Evolutionary conservation across 2,329 filamentous ascomycete species (phyloP).

Genomic region (Diplodia mutila): DNA sequence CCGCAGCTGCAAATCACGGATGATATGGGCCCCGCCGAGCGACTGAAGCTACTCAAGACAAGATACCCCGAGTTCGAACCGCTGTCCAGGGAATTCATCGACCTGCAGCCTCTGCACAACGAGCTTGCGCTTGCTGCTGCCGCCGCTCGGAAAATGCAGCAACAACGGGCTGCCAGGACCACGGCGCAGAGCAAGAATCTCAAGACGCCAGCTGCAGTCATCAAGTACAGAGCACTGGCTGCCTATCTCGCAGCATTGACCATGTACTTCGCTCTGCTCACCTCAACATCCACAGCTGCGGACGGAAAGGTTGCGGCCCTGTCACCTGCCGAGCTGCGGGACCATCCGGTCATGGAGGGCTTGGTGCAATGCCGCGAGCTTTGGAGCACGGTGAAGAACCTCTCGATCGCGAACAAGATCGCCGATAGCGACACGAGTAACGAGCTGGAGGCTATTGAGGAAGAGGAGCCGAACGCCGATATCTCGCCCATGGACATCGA

Average conservation of each 20-base stretch:
- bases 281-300: conserved; percentile 67
- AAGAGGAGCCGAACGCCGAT: conserved; percentile 31
- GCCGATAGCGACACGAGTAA: conserved; percentile 38
- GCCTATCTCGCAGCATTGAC: conserved; percentile 85
- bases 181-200: conserved; percentile 32
- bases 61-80: conserved; percentile 93
- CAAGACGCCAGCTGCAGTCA: conserved; percentile 44
- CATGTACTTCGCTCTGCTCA: conserved; percentile 94
- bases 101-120: conserved; percentile 66
- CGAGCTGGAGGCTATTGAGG: conserved; percentile 42
- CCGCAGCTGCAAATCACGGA: conserved; percentile 81
- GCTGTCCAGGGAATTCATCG: conserved; percentile 76
- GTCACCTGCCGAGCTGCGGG: conserved; percentile 76
- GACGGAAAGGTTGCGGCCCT: conserved; percentile 61
- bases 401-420: conserved; percentile 59
- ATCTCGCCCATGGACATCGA: conserved; percentile 31
- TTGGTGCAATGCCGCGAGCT: conserved; percentile 77
- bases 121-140: conserved; percentile 63
- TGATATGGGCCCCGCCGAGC: conserved; percentile 75
- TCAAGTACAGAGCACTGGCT: conserved; percentile 79
- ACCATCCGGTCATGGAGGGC: conserved; percentile 89
- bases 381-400: conserved; percentile 74
- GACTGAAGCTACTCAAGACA: conserved; percentile 72
- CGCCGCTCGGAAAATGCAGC: conserved; percentile 53
- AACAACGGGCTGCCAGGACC: conserved; percentile 26